phyloP scores from a whole-genome alignment of 495 filamentous ascomycete species.

The Jackrogersella minutella region DNA sequence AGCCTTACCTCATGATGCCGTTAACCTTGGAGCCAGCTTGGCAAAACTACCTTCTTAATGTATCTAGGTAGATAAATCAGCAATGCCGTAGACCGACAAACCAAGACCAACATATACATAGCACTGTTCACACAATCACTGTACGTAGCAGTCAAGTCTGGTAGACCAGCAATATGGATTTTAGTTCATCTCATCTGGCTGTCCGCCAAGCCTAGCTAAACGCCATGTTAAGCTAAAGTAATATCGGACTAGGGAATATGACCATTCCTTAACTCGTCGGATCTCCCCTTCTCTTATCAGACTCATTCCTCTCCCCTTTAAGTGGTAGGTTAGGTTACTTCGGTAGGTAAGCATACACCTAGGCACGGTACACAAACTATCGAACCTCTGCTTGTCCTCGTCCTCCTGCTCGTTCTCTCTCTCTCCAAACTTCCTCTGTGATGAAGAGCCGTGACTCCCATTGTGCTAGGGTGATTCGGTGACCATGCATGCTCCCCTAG shows the following conservation, averaged over 20 bases:
- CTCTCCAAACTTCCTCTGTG: background rate
- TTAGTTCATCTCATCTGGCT: slow-evolving; percentile 1
- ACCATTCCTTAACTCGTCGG: background rate
- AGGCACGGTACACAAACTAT: background rate
- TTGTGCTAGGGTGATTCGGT: slow-evolving; percentile 8
- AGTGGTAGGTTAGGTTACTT: no score
- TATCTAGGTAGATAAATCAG: no score
- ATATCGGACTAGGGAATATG: background rate
- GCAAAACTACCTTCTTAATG: no score
- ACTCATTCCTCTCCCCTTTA: background rate
- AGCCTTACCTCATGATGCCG: no score
- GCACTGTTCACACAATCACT: background rate
- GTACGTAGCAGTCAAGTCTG: background rate
- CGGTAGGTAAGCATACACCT: background rate
- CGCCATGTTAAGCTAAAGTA: background rate
- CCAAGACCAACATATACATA: no score
- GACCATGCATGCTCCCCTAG: background rate
- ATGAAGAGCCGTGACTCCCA: background rate
- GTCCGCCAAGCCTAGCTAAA: background rate
- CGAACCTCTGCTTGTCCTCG: background rate
- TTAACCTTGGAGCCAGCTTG: no score
- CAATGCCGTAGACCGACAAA: no score
- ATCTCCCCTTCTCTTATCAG: background rate
- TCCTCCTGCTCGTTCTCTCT: background rate
- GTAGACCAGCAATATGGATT: background rate